phyloP scores from a whole-genome alignment of 108 stramenopile genomes.

The Nitzschia palea region DNA sequence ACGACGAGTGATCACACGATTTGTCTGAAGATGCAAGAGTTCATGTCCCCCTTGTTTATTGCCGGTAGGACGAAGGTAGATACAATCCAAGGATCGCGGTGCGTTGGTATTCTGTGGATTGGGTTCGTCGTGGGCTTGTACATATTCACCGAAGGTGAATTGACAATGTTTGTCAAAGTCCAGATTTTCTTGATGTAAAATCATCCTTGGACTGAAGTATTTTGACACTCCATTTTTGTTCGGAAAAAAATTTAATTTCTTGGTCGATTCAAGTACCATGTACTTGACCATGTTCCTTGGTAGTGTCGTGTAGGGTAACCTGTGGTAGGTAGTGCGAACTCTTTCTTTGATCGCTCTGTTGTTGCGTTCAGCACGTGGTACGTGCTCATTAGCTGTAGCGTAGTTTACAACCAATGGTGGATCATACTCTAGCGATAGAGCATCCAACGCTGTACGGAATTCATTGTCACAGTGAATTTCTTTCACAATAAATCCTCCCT shows the following conservation, averaged over 20 bases:
- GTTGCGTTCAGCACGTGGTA: constrained; percentile 44
- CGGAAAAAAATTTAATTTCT: constrained; percentile 3
- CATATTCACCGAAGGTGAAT: constrained; percentile 22
- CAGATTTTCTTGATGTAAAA: constrained; percentile 9
- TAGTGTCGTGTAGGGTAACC: constrained; percentile 25
- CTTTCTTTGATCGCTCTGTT: constrained; percentile 44
- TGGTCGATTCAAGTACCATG: neutral
- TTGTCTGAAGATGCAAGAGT: constrained; percentile 17
- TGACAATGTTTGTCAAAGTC: constrained; percentile 29
- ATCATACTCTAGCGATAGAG: too few species aligned
- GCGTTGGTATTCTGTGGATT: constrained; percentile 9
- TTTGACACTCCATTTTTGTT: neutral
- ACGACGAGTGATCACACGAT: constrained; percentile 13
- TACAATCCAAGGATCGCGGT: constrained; percentile 3
- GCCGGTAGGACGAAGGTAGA: constrained; percentile 12
- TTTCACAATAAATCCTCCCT: constrained; percentile 13
- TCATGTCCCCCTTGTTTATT: constrained; percentile 38
- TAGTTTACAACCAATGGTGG: constrained; percentile 3
- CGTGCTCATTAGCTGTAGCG: constrained; percentile 25
- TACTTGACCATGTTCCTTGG: neutral
- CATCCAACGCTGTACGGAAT: too few species aligned
- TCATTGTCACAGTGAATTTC: constrained; percentile 8
- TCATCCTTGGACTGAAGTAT: constrained; percentile 2
- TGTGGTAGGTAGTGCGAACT: constrained; percentile 15
- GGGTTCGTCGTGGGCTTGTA: constrained; percentile 26